A percentile compares a stretch with the other conserved stretches of the same genome.
Evolutionary conservation across 2,329 filamentous ascomycete genomes (phyloP).

Genomic region (Calonectria honghensis): DNA sequence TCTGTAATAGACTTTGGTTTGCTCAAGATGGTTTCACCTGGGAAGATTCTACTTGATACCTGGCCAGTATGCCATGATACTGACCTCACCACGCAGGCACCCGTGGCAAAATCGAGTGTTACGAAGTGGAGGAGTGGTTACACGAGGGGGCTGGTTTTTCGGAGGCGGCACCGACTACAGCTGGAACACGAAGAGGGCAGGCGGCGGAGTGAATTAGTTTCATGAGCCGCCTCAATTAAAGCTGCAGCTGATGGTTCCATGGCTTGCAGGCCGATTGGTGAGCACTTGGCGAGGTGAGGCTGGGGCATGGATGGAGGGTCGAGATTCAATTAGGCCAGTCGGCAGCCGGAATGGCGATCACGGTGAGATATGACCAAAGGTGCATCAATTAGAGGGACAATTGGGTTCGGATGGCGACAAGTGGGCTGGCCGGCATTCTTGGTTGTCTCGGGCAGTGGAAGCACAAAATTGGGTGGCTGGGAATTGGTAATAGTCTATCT

Average conservation of each 20-base stretch:
- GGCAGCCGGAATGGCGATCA: slow-evolving; percentile 9
- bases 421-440: slow-evolving; percentile 8
- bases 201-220: slow-evolving; percentile 12
- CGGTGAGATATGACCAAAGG: slow-evolving; percentile 5
- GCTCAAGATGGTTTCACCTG: slow-evolving; percentile 17
- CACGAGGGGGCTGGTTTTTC: slow-evolving; percentile 4
- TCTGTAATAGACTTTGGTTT: slow-evolving; percentile 30
- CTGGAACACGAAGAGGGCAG: not conserved
- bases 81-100: not conserved
- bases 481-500: slow-evolving; percentile 35
- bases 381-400: slow-evolving; percentile 8
- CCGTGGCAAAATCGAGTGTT: not conserved
- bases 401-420: slow-evolving; percentile 9
- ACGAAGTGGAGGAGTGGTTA: slow-evolving; percentile 1
- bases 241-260: slow-evolving; percentile 21
- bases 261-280: not conserved
- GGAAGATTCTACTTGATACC: not conserved
- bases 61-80: not conserved
- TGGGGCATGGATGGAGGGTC: slow-evolving; percentile 15
- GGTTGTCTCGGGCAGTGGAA: slow-evolving; percentile 16
- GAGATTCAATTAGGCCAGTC: slow-evolving; percentile 14
- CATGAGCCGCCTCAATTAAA: slow-evolving; percentile 32
- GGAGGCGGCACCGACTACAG: not conserved
- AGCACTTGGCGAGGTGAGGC: not conserved
- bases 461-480: slow-evolving; percentile 32